A percentile compares a stretch with the other conserved stretches of the same genome.
phyloP scores from a whole-genome alignment of 2,329 filamentous ascomycete species.

The Paecilomyces variotii region DNA sequence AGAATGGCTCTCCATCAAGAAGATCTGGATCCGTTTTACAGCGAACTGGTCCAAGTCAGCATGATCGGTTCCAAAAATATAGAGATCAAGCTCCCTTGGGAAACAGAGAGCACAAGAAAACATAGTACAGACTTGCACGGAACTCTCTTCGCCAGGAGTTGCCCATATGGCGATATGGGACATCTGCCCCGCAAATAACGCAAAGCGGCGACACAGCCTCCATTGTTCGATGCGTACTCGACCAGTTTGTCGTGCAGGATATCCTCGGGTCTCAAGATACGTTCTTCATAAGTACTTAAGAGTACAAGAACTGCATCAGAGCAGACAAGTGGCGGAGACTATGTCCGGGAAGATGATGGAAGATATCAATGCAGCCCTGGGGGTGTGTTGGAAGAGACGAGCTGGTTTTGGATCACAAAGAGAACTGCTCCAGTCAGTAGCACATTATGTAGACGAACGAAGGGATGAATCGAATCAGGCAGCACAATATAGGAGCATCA shows the following conservation, averaged over 20 bases:
- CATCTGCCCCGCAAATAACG: conserved; percentile 9
- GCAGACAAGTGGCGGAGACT: too few relatives aligned
- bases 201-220: background rate
- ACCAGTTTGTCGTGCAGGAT: too few relatives aligned
- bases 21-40: conserved; percentile 4
- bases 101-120: background rate
- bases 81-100: background rate
- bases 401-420: background rate
- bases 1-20: conserved; percentile 8
- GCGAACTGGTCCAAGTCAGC: conserved; percentile 8
- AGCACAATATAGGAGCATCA: background rate
- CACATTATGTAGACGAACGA: background rate
- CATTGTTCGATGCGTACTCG: background rate
- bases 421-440: background rate
- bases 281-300: too few relatives aligned
- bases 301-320: too few relatives aligned
- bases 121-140: conserved; percentile 8
- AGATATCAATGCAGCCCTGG: background rate
- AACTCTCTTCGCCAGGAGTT: conserved; percentile 7
- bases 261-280: too few relatives aligned
- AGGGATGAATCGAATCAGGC: background rate
- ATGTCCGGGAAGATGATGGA: background rate
- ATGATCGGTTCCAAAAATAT: background rate
- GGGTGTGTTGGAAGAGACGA: background rate
- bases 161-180: conserved; percentile 3